A percentile compares a stretch with the other conserved stretches of the same genome.
Evolutionary conservation across 805 yeast genomes (phyloP).

Genomic region (Candida arabinofermentans): DNA sequence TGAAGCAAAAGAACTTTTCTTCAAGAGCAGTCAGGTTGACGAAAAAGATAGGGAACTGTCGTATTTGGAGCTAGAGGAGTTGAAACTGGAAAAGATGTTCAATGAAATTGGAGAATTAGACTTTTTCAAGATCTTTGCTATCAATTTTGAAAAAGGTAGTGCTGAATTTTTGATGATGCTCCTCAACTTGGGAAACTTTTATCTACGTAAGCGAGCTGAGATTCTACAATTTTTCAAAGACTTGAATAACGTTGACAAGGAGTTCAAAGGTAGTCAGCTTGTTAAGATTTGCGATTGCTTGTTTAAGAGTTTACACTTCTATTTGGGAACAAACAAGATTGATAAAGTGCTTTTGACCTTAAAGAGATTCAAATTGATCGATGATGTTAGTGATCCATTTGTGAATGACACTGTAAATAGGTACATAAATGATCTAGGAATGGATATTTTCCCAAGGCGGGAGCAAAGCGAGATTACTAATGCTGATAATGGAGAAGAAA

Average conservation of each 20-base stretch:
- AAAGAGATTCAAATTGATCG: constrained; percentile 3
- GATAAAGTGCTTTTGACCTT: constrained; percentile 7
- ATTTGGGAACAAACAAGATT: constrained; percentile 5
- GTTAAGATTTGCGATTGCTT: constrained; percentile 18
- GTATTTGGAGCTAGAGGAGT: neutral
- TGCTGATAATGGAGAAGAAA: neutral
- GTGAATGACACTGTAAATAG: neutral
- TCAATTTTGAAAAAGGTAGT: constrained; percentile 10
- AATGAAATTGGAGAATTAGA: constrained; percentile 3
- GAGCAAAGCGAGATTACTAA: neutral
- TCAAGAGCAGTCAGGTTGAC: constrained; percentile 14
- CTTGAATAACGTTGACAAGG: constrained; percentile 16
- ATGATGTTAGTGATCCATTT: neutral
- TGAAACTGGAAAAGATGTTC: neutral
- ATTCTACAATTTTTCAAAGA: constrained; percentile 22
- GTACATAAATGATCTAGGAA: neutral
- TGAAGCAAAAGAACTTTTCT: constrained; percentile 57
- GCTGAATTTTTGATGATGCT: constrained; percentile 14
- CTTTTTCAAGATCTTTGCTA: constrained; percentile 12
- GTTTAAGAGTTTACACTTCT: constrained; percentile 11
- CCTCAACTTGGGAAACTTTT: constrained; percentile 18
- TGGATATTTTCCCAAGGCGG: neutral
- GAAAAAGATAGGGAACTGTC: neutral
- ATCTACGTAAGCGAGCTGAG: constrained; percentile 13
- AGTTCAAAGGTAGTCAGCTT: constrained; percentile 9